Base-by-base conservation (phyloP, 1,284 basidiomycete genomes). In the Neolentinus lepideus region DNA sequence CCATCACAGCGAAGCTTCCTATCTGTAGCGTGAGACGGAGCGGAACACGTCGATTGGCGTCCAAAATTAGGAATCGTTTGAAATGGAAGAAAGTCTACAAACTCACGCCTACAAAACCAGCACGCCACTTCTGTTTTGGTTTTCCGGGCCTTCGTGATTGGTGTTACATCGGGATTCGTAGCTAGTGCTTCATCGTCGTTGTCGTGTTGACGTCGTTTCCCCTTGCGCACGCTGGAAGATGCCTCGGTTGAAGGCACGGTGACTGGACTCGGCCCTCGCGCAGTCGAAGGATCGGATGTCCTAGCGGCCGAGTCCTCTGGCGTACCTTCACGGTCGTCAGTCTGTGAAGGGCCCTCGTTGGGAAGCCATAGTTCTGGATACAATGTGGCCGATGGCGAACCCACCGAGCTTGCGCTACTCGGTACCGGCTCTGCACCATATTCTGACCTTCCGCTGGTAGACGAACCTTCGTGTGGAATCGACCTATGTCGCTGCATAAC, bases 1-100 rank as follows among this genome's bases (percentile, higher is more conserved):
- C 86, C 87, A 63, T 86, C 81, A 69, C 87, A 90, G 16, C 80
- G 76, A 58, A 89, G 75, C 67, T 90, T 90, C 55, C 88, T 81
- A 53, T 75, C 86, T 90, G 64, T 48, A 57, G 12, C 38, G 38
- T 43, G 38, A 21, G 38, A 43, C 38, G 38, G 38, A 43, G n/a
- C 19, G 16, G 8, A 16, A 16, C 19, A 16, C 38, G 19, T 43
- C 38, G 8, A 43, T 43, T 43, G 10, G 47, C 47, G 24, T n/a
- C 47, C 24, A 50, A 29, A 50, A 27, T 52, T 51, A 24, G 50
- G n/a, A 36, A 12, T 50, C 21, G 25, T 26, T 26, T 3, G 24
- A 25, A 26, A 22, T 3, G 12, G 25, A 9, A 22, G 9, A 22
- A 50, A 26, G 27, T 29, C 12, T n/a, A n/a, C n/a, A n/a, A 16